phyloP scores from a whole-genome alignment of 1,284 basidiomycete genomes.

The Pterulicium gracile region DNA sequence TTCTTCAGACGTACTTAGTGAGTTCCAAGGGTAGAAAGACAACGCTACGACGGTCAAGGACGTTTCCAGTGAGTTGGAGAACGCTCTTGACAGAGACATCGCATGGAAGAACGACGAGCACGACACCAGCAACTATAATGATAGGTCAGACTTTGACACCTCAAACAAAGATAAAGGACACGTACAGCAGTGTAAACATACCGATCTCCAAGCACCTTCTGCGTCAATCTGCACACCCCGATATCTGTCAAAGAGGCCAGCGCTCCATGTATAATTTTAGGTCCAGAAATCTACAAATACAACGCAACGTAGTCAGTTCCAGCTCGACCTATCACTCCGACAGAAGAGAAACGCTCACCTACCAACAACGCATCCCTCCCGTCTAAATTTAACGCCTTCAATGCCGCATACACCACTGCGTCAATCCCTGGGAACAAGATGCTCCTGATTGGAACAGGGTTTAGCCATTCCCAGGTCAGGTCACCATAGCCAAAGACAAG shows the following conservation, averaged over 20 bases:
- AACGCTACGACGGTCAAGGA: conserved; percentile 76
- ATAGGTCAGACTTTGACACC: conserved; percentile 1
- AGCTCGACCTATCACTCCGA: conserved; percentile 1
- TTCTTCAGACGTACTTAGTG: conserved; percentile 14
- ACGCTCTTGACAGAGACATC: conserved; percentile 75
- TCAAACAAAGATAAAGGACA: conserved; percentile 11
- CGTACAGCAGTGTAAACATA: conserved; percentile 60
- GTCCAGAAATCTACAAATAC: conserved; percentile 44
- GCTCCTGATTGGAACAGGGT: conserved; percentile 56
- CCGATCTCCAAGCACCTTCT: conserved; percentile 43
- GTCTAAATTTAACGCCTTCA: conserved; percentile 32
- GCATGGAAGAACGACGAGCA: conserved; percentile 82
- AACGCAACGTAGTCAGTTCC: conserved; percentile 10
- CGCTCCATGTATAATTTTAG: conserved; percentile 71
- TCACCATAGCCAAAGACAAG: conserved; percentile 88
- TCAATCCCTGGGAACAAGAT: conserved; percentile 71
- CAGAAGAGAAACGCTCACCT: conserved; percentile 12
- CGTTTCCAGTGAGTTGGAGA: conserved; percentile 92
- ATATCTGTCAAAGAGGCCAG: conserved; percentile 80
- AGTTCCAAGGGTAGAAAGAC: conserved; percentile 68
- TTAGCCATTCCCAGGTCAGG: conserved; percentile 94
- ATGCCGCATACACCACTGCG: conserved; percentile 63
- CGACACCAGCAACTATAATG: conserved; percentile 65
- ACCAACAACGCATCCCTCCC: conserved; percentile 16
- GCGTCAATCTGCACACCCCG: conserved; percentile 56